Evolutionary conservation across 2,329 filamentous ascomycete genomes (phyloP).

Genomic region (Helotiales sp.): DNA sequence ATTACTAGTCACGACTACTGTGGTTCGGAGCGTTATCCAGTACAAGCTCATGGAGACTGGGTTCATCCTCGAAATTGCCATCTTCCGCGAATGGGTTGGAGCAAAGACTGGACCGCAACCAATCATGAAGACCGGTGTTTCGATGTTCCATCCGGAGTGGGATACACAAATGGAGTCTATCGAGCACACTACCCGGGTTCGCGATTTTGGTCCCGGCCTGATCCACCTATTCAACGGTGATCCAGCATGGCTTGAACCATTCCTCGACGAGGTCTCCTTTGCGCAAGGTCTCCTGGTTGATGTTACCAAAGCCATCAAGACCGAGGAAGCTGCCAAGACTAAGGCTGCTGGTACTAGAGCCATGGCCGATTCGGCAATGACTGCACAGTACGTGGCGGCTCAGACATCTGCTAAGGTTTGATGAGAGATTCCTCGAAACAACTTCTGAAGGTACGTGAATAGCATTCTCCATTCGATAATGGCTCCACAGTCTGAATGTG

Average conservation of each 20-base stretch:
- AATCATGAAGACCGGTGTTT: slow-evolving; percentile 33
- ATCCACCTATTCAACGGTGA: slow-evolving; percentile 33
- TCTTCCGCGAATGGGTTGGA: slow-evolving; percentile 40
- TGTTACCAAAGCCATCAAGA: neutral
- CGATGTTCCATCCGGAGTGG: slow-evolving; percentile 41
- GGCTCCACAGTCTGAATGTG: neutral
- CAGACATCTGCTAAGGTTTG: neutral
- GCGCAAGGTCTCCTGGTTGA: slow-evolving; percentile 28
- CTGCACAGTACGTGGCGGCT: neutral
- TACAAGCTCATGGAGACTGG: slow-evolving; percentile 33
- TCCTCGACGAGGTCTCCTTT: slow-evolving; percentile 30
- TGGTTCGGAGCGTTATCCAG: slow-evolving; percentile 36
- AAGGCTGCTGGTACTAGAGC: slow-evolving; percentile 1
- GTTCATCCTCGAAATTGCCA: slow-evolving; percentile 39
- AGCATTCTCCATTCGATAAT: neutral
- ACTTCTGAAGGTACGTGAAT: neutral
- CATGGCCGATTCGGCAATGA: neutral
- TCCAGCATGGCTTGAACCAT: slow-evolving; percentile 27
- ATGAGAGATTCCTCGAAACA: neutral
- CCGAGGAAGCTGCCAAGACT: neutral
- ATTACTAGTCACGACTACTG: slow-evolving; percentile 31
- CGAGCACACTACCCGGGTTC: slow-evolving; percentile 28
- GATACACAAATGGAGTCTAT: slow-evolving; percentile 38
- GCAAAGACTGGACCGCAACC: slow-evolving; percentile 31
- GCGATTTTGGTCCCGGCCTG: slow-evolving; percentile 35